Base-by-base conservation (phyloP, 441 rosid species). In the Gossypium aridum region DNA sequence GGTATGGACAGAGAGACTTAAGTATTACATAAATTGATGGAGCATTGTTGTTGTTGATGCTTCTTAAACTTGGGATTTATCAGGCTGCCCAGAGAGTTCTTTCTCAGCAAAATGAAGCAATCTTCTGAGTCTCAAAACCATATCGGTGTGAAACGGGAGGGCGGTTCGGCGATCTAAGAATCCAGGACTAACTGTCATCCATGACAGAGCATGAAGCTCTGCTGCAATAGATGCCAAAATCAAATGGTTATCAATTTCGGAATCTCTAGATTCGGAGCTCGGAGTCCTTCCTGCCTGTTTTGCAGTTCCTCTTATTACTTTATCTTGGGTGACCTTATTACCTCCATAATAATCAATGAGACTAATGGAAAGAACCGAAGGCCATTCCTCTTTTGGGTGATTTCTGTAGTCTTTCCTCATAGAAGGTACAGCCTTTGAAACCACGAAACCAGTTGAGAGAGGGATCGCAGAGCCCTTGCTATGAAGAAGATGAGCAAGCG, bases 401-500 rank as follows among this genome's bases (percentile, higher is more conserved):
- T 87, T 88, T 64, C 84, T 87, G 19, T 80, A 73, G 80, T 96
- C 99, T 80, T 85, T 96, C 83, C 95, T 88, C 95, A 90, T 85
- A 26, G 96, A 88, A 64, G 98, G 97, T 66, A 94, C 95, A 64
- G 98, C 92, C 87, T 89, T 96, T 31, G 99, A 92, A 80, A 89
- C 94, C 67, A 94, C 95, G 78, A 96, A 96, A 57, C 93, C 99
- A 0, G 96, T 94, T 53, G 97, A 91, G 55, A 96, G 89, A 37
- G 98, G 94, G 73, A 92, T 88, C 39, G 97, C 96, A 66, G 83
- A 83, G 25, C 99, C 99, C 89, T 92, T 92, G 81, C 99, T 96
- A 66, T 96, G 99, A 73, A 96, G 97, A 81, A 96, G 98, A 84
- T 96, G 99, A 67, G 98, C 99, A 63, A 96, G 94, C 6, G 99